Evolutionary conservation across 2,329 filamentous ascomycete species (phyloP), one percentile per base, ranked within the genome.

Genomic region (Aspergillus vadensis): DNA sequence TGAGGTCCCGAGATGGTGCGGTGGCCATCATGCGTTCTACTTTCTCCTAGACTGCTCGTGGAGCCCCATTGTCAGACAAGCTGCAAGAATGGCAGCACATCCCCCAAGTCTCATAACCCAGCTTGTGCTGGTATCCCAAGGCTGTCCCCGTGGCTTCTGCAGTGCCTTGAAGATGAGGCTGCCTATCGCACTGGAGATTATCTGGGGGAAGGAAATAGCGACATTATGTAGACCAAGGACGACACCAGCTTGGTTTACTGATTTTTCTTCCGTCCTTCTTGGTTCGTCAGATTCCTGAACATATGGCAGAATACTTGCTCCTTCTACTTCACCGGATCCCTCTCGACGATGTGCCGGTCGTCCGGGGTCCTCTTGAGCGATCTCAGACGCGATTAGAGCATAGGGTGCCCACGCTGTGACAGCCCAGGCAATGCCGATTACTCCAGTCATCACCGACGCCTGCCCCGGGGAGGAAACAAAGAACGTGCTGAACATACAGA

Each of bases 361-460:
- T 7, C 44, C 44, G 27, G 25, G 25, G 25, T 30, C 47, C 9
- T 19, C 47, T 27, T 50, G 32, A 9, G 55, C 36, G 15, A 57
- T 59, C 74, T 97, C 92, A 4, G 91, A 91, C 54, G 91, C 91
- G 73, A 97, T 96, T 68, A 97, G 90, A 30, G 92, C 92, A 80
- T 92, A 97, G 0, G 92, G 92, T 0, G 92, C 92, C 92, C 92
- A 97, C 30, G 94, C 86, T 1, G 91, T 92, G 70, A 96, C 80
- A 32, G 92, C 91, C 92, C 92, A 97, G 1, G 91, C 91, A 61
- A 97, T 86, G 39, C 92, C 92, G 47, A 95, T 88, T 36, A 93
- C 80, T 1, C 88, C 90, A 60, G 96, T 88, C 43, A 96, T 82
- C 2, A 86, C 81, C 0, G 90, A 96, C 1, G 91, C 92, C 15